Conservation (phyloP, 257 asterid genomes). For the Petunia axillaris region DNA sequence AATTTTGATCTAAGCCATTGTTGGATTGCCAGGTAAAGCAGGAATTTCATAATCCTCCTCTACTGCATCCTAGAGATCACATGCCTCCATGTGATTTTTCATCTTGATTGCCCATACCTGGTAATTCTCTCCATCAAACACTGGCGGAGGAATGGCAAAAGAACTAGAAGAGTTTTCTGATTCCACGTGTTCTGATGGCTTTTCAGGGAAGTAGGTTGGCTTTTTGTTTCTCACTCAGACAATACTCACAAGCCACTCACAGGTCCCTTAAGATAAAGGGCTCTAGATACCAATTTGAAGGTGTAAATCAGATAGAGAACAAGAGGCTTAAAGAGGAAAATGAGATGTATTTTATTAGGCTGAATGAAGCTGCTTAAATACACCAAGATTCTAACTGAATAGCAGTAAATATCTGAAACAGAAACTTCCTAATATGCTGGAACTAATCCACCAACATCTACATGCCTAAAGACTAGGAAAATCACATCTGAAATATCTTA, state of each 20-base stretch:
- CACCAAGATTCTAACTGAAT: neutral
- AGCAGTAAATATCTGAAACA: neutral
- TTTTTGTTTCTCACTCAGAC: neutral
- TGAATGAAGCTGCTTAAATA: neutral
- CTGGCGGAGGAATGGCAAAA: neutral
- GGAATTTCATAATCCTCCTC: neutral
- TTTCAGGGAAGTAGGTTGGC: neutral
- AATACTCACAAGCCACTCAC: neutral
- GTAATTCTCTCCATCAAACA: constrained; percentile 3
- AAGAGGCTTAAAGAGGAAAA: neutral
- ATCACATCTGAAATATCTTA: neutral
- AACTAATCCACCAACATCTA: neutral
- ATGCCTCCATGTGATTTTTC: neutral
- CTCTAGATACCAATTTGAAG: neutral
- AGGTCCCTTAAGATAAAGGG: neutral
- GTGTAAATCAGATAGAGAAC: neutral
- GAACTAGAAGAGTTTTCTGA: neutral
- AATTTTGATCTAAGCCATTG: neutral
- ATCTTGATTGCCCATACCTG: neutral
- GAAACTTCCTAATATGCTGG: neutral
- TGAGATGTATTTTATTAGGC: neutral
- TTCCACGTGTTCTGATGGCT: neutral
- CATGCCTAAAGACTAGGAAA: neutral
- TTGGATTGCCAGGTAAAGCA: neutral
- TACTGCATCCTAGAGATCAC: neutral